These are phyloP conservation scores for Taphrina pruni DNA, from an alignment of 1,139 yeast species.

Conservation along the genomic window DNA sequence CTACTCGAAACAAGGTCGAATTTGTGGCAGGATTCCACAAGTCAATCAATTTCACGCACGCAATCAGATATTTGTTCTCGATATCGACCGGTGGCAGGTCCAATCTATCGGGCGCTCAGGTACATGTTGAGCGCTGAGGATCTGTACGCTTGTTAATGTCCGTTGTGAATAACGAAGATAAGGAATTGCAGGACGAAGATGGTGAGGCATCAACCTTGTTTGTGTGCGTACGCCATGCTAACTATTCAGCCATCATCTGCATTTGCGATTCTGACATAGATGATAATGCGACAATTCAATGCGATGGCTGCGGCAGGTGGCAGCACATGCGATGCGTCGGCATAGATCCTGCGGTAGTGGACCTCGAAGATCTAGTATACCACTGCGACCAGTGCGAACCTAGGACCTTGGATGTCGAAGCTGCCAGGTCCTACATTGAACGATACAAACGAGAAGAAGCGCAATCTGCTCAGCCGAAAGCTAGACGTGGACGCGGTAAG, in stretches of 20 bases:
- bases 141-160: slow-evolving; percentile 22
- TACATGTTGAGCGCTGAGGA: slow-evolving; percentile 31
- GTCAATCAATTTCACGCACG: background rate
- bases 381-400: slow-evolving; percentile 80
- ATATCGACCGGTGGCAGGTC: background rate
- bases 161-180: slow-evolving; percentile 21
- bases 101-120: slow-evolving; percentile 10
- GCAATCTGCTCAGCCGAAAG: slow-evolving; percentile 40
- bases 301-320: slow-evolving; percentile 93
- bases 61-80: background rate
- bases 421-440: slow-evolving; percentile 55
- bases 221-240: background rate
- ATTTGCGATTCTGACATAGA: slow-evolving; percentile 36
- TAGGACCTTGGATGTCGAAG: slow-evolving; percentile 61
- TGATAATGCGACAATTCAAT: slow-evolving; percentile 50
- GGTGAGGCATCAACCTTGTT: slow-evolving; percentile 1
- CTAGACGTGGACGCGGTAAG: slow-evolving; percentile 35
- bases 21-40: slow-evolving; percentile 3
- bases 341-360: slow-evolving; percentile 71
- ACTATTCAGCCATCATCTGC: slow-evolving; percentile 26
- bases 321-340: slow-evolving; percentile 97
- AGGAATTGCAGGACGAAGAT: slow-evolving; percentile 31
- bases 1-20: background rate
- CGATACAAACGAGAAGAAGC: slow-evolving; percentile 46
- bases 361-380: slow-evolving; percentile 65